Conservation (phyloP, 805 yeast genomes). For the Debaryomyces castellii region DNA sequence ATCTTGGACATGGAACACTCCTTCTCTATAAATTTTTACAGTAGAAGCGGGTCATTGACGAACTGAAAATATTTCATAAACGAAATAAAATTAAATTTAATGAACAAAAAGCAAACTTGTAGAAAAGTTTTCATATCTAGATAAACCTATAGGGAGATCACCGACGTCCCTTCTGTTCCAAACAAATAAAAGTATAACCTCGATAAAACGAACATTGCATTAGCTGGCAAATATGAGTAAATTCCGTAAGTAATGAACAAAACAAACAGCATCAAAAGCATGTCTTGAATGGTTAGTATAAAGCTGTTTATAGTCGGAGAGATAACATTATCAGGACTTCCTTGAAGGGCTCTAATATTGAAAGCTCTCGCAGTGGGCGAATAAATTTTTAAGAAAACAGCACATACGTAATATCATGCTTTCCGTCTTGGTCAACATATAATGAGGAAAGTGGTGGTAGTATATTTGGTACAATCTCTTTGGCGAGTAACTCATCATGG, state of each 20-base stretch:
- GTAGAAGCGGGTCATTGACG: background rate
- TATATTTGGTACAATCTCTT: constrained; percentile 22
- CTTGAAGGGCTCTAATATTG: no score
- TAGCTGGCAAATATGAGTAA: constrained; percentile 22
- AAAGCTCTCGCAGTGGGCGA: no score
- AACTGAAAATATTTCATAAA: background rate
- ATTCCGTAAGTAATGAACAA: constrained; percentile 28
- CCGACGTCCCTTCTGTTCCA: constrained; percentile 18
- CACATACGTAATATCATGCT: constrained; percentile 24
- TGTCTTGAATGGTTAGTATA: constrained; percentile 13
- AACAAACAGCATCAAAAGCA: constrained; percentile 19
- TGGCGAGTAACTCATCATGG: background rate
- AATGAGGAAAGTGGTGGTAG: constrained; percentile 47
- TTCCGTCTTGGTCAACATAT: constrained; percentile 50
- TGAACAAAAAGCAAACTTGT: background rate
- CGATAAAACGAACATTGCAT: constrained; percentile 27
- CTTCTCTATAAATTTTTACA: background rate
- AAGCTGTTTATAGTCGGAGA: background rate
- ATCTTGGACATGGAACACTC: background rate
- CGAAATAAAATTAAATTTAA: background rate
- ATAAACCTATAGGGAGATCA: background rate
- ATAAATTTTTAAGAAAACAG: no score
- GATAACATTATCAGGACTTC: no score
- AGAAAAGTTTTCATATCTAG: background rate
- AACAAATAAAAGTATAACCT: constrained; percentile 36